These are phyloP conservation scores for Phylloboletellus chloephorus DNA, from an alignment of 1,284 basidiomycete genomes.

Conservation along the genomic window DNA sequence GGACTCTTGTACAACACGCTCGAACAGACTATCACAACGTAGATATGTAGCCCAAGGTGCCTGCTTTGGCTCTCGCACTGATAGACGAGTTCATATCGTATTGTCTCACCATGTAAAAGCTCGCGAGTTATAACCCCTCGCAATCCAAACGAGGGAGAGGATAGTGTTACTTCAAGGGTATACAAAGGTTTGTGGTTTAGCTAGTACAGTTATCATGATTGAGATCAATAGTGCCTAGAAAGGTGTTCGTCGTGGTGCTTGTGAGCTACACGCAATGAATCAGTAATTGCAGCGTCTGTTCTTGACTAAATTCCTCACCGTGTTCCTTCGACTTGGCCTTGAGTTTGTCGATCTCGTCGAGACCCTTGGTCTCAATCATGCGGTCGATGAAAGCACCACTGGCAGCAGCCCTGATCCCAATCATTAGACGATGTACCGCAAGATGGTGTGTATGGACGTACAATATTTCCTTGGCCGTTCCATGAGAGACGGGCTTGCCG, in stretches of 20 bases:
- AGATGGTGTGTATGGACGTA: slow-evolving; percentile 9
- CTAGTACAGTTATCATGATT: too few relatives aligned
- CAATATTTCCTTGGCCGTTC: slow-evolving; percentile 22
- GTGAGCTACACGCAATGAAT: slow-evolving; percentile 11
- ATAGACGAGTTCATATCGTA: too few relatives aligned
- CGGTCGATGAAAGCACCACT: slow-evolving; percentile 43
- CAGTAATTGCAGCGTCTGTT: neutral
- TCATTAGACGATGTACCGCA: neutral
- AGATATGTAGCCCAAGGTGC: too few relatives aligned
- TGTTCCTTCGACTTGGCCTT: slow-evolving; percentile 38
- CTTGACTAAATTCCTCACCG: neutral
- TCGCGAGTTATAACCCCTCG: too few relatives aligned
- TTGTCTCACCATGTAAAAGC: too few relatives aligned
- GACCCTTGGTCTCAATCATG: slow-evolving; percentile 48
- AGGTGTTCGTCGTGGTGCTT: neutral
- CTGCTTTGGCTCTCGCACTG: too few relatives aligned
- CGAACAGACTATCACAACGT: too few relatives aligned
- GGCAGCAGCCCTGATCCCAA: slow-evolving; percentile 25
- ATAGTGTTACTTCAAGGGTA: too few relatives aligned
- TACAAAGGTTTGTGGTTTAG: too few relatives aligned
- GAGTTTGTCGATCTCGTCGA: slow-evolving; percentile 34
- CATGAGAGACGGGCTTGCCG: slow-evolving; percentile 15
- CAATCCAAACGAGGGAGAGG: too few relatives aligned
- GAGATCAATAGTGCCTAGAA: too few relatives aligned
- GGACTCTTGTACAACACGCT: too few relatives aligned